phyloP scores from a whole-genome alignment of 495 filamentous ascomycete genomes.

The Rhizodiscina lignyota region DNA sequence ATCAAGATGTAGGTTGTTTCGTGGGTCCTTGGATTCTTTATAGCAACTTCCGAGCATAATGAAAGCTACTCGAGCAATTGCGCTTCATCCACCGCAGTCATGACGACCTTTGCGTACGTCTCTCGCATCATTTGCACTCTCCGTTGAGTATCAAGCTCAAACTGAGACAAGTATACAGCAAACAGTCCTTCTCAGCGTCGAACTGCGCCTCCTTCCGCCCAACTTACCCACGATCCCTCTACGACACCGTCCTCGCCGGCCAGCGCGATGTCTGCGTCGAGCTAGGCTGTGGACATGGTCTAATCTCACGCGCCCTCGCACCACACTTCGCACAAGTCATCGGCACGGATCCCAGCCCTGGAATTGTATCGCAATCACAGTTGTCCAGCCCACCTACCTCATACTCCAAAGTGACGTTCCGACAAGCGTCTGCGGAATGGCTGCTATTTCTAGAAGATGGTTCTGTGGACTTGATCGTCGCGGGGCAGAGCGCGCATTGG shows the following conservation, averaged over 20 bases:
- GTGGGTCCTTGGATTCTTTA: too few relatives aligned
- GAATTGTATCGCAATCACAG: conserved; percentile 40
- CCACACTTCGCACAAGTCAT: conserved; percentile 30
- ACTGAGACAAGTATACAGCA: conserved; percentile 21
- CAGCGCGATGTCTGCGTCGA: conserved; percentile 31
- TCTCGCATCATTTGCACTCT: conserved; percentile 3
- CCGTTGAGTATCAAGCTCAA: conserved; percentile 1
- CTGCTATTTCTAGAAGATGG: conserved; percentile 25
- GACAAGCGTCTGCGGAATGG: conserved; percentile 28
- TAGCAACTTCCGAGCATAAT: too few relatives aligned
- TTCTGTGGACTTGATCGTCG: conserved; percentile 37
- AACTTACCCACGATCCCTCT: conserved; percentile 38
- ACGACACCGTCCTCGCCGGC: conserved; percentile 30
- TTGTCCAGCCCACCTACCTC: conserved; percentile 21
- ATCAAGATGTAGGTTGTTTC: too few relatives aligned
- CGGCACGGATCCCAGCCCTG: conserved; percentile 39
- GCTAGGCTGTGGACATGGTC: conserved; percentile 44
- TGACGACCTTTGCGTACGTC: conserved; percentile 33
- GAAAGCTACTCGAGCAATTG: too few relatives aligned
- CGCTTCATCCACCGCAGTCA: too few relatives aligned
- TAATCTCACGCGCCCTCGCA: conserved; percentile 35
- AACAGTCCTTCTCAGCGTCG: conserved; percentile 33
- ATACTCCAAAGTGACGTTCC: conserved; percentile 29
- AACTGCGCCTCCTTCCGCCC: conserved; percentile 47
- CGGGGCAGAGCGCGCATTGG: conserved; percentile 51